phyloP scores from a whole-genome alignment of 2,329 filamentous ascomycete species.

The Xylaria sp. region DNA sequence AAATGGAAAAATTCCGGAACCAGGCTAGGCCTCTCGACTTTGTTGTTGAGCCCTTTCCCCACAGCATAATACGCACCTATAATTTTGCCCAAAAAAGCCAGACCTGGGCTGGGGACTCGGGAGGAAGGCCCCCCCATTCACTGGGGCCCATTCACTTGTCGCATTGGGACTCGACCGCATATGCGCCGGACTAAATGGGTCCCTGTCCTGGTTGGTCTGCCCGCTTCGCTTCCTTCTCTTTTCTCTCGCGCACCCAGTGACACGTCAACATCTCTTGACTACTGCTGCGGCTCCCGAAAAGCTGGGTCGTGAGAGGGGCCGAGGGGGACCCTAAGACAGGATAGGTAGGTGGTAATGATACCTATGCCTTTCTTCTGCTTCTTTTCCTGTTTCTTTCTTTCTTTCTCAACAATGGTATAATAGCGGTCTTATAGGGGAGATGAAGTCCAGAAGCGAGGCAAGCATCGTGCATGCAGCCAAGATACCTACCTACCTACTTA shows the following conservation, averaged over 20 bases:
- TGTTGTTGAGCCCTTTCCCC: neutral
- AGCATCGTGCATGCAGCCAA: conserved; percentile 18
- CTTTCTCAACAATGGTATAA: conserved; percentile 9
- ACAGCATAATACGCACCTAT: neutral
- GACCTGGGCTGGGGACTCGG: conserved; percentile 2
- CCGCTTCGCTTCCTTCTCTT: too few relatives aligned
- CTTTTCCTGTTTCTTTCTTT: neutral
- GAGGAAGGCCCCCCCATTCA: too few relatives aligned
- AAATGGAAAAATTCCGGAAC: conserved; percentile 29
- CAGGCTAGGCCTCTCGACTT: neutral
- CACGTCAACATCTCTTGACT: too few relatives aligned
- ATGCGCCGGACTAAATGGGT: too few relatives aligned
- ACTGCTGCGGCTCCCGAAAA: too few relatives aligned
- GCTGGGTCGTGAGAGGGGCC: too few relatives aligned
- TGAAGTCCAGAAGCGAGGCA: conserved; percentile 13
- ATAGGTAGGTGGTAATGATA: too few relatives aligned
- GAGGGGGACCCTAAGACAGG: too few relatives aligned
- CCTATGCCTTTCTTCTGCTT: conserved; percentile 13
- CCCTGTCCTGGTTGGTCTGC: too few relatives aligned
- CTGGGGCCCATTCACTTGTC: too few relatives aligned
- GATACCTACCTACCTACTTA: neutral
- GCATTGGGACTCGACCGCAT: too few relatives aligned
- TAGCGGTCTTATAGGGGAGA: neutral
- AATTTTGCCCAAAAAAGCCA: conserved; percentile 7
- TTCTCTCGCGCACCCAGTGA: too few relatives aligned